phyloP scores from a whole-genome alignment of 768 basidiomycete species.

The Tulasnella sp. region DNA sequence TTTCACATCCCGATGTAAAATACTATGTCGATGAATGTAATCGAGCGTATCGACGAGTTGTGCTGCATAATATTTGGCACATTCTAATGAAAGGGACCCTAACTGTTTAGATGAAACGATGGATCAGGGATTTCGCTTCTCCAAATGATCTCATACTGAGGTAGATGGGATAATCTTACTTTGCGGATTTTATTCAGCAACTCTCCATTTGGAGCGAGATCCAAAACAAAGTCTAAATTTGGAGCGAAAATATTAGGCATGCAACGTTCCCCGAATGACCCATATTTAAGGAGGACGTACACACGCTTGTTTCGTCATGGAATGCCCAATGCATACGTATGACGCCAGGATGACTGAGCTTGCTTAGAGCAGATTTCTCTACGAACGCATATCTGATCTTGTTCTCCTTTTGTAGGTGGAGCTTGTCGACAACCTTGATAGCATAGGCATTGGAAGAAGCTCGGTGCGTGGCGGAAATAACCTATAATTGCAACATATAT shows the following conservation, averaged over 20 bases:
- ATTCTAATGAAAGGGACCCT: slow-evolving; percentile 74
- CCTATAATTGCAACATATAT: slow-evolving; percentile 31
- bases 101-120: slow-evolving; percentile 25
- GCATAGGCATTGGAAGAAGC: slow-evolving; percentile 54
- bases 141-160: neutral
- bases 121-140: neutral
- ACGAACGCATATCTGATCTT: slow-evolving; percentile 64
- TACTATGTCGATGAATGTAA: slow-evolving; percentile 81
- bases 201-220: slow-evolving; percentile 32
- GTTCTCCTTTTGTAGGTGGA: slow-evolving; percentile 62
- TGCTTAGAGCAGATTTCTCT: slow-evolving; percentile 57
- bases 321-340: slow-evolving; percentile 73
- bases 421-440: slow-evolving; percentile 74
- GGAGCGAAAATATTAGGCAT: neutral
- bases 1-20: slow-evolving; percentile 83
- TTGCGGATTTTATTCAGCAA: slow-evolving; percentile 28
- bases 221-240: slow-evolving; percentile 31
- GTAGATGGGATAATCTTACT: slow-evolving; percentile 19
- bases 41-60: slow-evolving; percentile 79
- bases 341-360: slow-evolving; percentile 57
- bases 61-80: slow-evolving; percentile 74
- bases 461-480: slow-evolving; percentile 41
- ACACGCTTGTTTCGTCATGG: slow-evolving; percentile 72
- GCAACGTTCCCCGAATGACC: neutral
- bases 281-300: slow-evolving; percentile 43